Conservation (phyloP, 2,329 filamentous ascomycete genomes). For the Microthyrium microscopicum region DNA sequence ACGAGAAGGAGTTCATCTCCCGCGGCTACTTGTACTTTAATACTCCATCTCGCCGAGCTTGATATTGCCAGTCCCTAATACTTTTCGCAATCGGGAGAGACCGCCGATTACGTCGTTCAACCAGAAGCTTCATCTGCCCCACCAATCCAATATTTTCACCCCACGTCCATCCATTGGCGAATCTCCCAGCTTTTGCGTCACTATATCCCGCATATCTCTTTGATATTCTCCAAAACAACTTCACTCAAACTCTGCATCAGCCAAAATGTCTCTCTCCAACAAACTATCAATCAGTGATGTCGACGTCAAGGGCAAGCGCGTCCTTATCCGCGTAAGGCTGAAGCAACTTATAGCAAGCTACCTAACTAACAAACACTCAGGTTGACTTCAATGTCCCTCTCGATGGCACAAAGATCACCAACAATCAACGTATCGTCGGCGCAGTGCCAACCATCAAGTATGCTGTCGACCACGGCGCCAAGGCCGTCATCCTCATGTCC, state of each 20-base stretch:
- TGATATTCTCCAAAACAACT: neutral
- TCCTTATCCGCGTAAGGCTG: constrained; percentile 74
- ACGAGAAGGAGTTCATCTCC: no score
- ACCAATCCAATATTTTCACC: no score
- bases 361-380: constrained; percentile 33
- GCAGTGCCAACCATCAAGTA: constrained; percentile 92
- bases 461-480: constrained; percentile 76
- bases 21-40: no score
- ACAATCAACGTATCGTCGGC: constrained; percentile 95
- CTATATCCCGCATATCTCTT: no score
- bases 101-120: no score
- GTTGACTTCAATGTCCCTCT: constrained; percentile 99
- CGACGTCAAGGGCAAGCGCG: constrained; percentile 95
- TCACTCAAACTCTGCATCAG: neutral
- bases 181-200: no score
- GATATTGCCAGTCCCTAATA: no score
- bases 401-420: constrained; percentile 86
- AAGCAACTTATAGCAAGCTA: neutral
- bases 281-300: constrained; percentile 95
- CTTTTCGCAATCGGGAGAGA: no score
- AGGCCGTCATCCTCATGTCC: constrained; percentile 92
- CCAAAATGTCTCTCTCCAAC: constrained; percentile 87
- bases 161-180: no score
- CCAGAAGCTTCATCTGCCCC: no score
- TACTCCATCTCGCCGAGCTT: no score